Conservation (phyloP, 1,284 basidiomycete genomes). For the Hortiboletus rubellus region DNA sequence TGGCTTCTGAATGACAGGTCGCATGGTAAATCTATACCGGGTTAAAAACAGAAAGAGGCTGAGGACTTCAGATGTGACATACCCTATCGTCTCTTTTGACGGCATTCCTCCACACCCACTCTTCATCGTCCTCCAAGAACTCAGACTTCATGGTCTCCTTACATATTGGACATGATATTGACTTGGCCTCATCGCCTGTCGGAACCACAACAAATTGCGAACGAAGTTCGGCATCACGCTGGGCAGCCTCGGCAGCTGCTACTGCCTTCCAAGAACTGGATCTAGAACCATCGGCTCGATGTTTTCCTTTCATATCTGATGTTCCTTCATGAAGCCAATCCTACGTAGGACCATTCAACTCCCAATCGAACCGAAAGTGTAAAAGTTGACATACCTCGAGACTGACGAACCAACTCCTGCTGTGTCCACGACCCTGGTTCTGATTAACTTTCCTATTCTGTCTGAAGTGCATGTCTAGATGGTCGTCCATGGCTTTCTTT, state of each 20-base stretch:
- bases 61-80: conserved; percentile 30
- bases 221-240: conserved; percentile 72
- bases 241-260: conserved; percentile 65
- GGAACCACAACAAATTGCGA: conserved; percentile 87
- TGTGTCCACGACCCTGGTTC: conserved; percentile 82
- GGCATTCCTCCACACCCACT: conserved; percentile 98
- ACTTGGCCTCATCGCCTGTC: conserved; percentile 77
- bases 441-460: conserved; percentile 91
- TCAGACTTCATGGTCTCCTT: conserved; percentile 93
- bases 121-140: conserved; percentile 95
- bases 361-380: conserved; percentile 6
- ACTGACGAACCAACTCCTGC: conserved; percentile 87
- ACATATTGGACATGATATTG: conserved; percentile 91
- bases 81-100: conserved; percentile 81
- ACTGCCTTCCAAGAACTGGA: conserved; percentile 55
- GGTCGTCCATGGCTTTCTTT: conserved; percentile 81
- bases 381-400: conserved; percentile 63
- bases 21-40: conserved; percentile 78
- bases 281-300: conserved; percentile 51
- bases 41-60: not conserved
- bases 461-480: conserved; percentile 97
- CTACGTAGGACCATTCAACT: conserved; percentile 41
- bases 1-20: conserved; percentile 85
- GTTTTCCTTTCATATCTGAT: conserved; percentile 64
- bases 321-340: conserved; percentile 80